phyloP scores from a whole-genome alignment of 371 early-diverging fungal genomes.

The Amoeboradix gromovi region DNA sequence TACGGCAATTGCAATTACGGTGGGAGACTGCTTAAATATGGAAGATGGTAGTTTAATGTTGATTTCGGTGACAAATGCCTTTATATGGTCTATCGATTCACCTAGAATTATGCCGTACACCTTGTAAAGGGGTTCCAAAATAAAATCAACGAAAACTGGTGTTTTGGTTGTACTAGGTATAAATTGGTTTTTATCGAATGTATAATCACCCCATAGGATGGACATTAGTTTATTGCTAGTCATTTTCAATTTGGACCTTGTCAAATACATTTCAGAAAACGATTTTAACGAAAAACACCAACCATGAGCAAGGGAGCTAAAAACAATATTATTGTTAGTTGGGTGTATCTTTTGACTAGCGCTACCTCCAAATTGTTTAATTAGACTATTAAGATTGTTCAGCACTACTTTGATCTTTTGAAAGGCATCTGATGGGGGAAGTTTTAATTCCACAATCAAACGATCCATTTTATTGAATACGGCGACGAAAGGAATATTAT shows the following conservation, averaged over 20 bases:
- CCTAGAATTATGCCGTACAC: slow-evolving; percentile 35
- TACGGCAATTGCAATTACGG: not conserved
- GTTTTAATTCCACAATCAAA: slow-evolving; percentile 65
- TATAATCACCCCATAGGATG: slow-evolving; percentile 74
- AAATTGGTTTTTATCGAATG: not conserved
- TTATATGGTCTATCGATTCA: slow-evolving; percentile 33
- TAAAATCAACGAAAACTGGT: slow-evolving; percentile 83
- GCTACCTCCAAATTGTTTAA: not conserved
- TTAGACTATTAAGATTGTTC: not conserved
- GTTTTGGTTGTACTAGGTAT: slow-evolving; percentile 15
- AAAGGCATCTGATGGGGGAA: slow-evolving; percentile 85
- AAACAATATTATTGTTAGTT: not conserved
- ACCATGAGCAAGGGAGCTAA: slow-evolving; percentile 13
- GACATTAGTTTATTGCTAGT: slow-evolving; percentile 19
- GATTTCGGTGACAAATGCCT: slow-evolving; percentile 32
- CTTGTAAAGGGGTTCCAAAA: slow-evolving; percentile 83
- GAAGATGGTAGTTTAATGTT: slow-evolving; percentile 49
- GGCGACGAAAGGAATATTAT: slow-evolving; percentile 37
- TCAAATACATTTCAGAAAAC: slow-evolving; percentile 67
- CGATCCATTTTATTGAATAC: slow-evolving; percentile 90
- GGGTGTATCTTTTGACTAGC: not conserved
- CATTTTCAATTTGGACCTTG: not conserved
- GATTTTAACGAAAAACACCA: slow-evolving; percentile 75
- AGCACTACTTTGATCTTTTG: slow-evolving; percentile 33
- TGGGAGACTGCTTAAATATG: slow-evolving; percentile 49